phyloP scores from a whole-genome alignment of 2,329 filamentous ascomycete species.

The Fusarium sp. region DNA sequence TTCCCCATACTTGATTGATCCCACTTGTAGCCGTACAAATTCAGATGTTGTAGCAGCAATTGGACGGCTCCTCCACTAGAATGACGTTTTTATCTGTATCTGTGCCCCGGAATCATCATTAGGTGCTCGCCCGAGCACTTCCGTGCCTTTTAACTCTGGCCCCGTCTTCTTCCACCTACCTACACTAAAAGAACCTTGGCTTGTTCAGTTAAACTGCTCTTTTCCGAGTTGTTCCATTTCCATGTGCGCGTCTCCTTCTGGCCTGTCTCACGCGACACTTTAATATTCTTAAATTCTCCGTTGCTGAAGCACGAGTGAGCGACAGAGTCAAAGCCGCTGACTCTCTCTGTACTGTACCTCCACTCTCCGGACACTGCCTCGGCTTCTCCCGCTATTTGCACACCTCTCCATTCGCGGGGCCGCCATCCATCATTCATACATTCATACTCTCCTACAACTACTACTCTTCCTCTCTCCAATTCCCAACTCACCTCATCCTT shows the following conservation, averaged over 20 bases:
- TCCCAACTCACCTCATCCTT: conserved; percentile 35
- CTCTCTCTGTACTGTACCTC: conserved; percentile 20
- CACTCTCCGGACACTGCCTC: conserved; percentile 43
- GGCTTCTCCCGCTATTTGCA: conserved; percentile 48
- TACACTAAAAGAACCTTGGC: no score
- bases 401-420: conserved; percentile 45
- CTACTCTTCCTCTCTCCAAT: conserved; percentile 31
- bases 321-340: not conserved
- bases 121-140: conserved; percentile 40
- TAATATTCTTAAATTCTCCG: conserved; percentile 16
- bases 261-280: conserved; percentile 30
- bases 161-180: conserved; percentile 22
- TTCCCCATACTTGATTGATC: conserved; percentile 45
- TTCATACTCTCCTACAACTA: not conserved
- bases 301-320: conserved; percentile 10
- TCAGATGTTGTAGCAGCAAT: conserved; percentile 19
- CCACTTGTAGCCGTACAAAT: conserved; percentile 32
- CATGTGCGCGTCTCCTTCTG: conserved; percentile 26
- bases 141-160: conserved; percentile 31
- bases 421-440: conserved; percentile 37
- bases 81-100: conserved; percentile 38
- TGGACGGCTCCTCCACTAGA: conserved; percentile 33
- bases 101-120: conserved; percentile 34
- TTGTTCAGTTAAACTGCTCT: not conserved
- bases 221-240: conserved; percentile 29